Conservation (phyloP, 1,284 basidiomycete species). For the Trametes polyzona region DNA sequence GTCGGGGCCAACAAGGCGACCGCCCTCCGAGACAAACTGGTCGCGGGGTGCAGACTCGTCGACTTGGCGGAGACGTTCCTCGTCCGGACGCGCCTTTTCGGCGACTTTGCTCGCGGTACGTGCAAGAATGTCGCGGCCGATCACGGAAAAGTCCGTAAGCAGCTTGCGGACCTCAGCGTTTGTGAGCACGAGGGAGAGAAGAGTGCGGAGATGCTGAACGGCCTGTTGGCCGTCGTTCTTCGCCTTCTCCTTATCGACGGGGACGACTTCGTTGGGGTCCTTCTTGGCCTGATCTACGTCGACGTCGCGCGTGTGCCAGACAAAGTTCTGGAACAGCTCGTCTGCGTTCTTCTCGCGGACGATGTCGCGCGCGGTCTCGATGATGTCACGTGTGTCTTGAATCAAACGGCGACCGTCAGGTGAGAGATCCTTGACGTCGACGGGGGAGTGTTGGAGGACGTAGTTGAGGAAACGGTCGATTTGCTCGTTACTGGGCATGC, state of each 20-base stretch:
- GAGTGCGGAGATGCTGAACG: conserved; percentile 82
- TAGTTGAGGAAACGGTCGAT: conserved; percentile 77
- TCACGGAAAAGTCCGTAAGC: conserved; percentile 78
- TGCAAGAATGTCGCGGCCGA: conserved; percentile 88
- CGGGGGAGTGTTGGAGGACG: conserved; percentile 67
- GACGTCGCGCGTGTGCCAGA: conserved; percentile 74
- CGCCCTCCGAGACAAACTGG: conserved; percentile 58
- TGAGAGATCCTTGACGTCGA: conserved; percentile 70
- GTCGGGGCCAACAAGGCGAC: conserved; percentile 43
- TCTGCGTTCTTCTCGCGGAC: conserved; percentile 86
- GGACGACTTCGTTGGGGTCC: conserved; percentile 47
- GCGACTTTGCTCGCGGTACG: conserved; percentile 78
- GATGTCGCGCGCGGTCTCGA: conserved; percentile 71
- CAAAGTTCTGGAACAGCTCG: conserved; percentile 87
- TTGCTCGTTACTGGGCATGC: conserved; percentile 81
- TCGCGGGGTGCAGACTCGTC: conserved; percentile 73
- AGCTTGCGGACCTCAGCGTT: conserved; percentile 94
- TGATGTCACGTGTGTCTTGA: conserved; percentile 73
- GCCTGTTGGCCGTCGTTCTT: conserved; percentile 67
- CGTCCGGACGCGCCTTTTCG: conserved; percentile 67
- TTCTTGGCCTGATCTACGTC: conserved; percentile 50
- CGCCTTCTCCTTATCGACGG: conserved; percentile 59
- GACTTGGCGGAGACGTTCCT: conserved; percentile 66
- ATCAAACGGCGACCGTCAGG: conserved; percentile 79
- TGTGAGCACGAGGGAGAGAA: conserved; percentile 83